Evolutionary conservation across 176 grass and related monocot genomes (phyloP), one percentile per base, ranked within the genome.

Genomic region (Cocos nucifera): DNA sequence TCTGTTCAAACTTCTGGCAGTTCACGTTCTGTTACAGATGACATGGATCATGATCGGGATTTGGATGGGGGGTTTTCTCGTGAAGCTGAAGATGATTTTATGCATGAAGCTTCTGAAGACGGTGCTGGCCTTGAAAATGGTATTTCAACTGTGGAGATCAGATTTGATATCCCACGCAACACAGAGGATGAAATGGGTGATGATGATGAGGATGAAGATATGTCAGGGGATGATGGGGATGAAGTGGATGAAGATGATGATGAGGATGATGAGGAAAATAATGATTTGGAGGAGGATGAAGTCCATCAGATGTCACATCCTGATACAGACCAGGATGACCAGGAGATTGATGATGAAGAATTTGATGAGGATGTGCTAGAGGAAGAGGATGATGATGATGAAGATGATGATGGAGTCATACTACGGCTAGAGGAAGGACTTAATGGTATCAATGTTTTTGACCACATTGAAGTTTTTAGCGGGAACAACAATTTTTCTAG

Each of bases 391-490:
- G 89, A 95, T 73, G 87, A 97, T 49, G 87, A 91, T 50, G 92
- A 80, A 15, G 77, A 44, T 44, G 35, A 96, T 54, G 87, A 98
- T 82, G 94, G 88, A 56, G 93, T 97, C n/a, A 92, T 98, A 58
- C 77, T 92, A 63, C 80, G 88, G 22, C 66, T 98, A 0, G 94
- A 98, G 68, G 94, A 98, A 70, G 94, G 94, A 6, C 92, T 98
- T 70, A 98, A 86, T 67, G 94, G 94, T 64, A 88, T 98, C 75
- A 98, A 98, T 85, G 88, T 98, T 59, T 98, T 98, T 59, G 94
- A 98, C 29, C 94, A 98, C 65, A 89, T 98, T 59, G 94, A 98
- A 69, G 88, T 98, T 66, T 87, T 92, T 71, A 76, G 93, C 48
- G 75, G 81, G 56, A 77, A 73, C 56, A 84, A 81, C 32, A 84